Base-by-base conservation (phyloP, 1,284 basidiomycete genomes). In the Inonotus hispidus region DNA sequence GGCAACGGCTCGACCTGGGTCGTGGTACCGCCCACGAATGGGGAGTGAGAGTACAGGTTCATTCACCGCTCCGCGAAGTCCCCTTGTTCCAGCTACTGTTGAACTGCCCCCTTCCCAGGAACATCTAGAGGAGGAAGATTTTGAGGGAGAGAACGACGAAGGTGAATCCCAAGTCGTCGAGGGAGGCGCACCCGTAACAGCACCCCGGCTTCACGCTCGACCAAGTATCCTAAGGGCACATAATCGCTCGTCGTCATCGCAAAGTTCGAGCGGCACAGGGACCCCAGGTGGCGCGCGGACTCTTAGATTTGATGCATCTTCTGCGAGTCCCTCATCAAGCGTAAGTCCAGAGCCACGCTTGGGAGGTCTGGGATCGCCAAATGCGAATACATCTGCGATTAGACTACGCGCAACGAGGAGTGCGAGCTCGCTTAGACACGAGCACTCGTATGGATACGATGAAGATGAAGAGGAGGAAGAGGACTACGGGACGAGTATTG, bases 71-170 rank as follows among this genome's bases (percentile, higher is more conserved):
- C 27, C 53, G 19, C 61, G 61, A 29, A 62, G 61, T 39, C 61
- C 61, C 27, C 50, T 62, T 14, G 57, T 56, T 19, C 58, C 61
- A 25, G 32, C 38, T 32, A 45, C 58, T 32, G 58, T 58, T 29
- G 59, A 63, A 47, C 59, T 63, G 53, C 62, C 60, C 37, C 62
- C 60, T 52, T 63, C 62, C 7, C 53, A 49, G 14, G 62, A 63
- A 21, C 39, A 35, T 6, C 6, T 58, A 1, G n/a, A 32, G 3
- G 57, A 59, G 3, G 57, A 59, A 37, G 54, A 46, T 2, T 47
- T 57, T 45, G 47, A 53, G 29, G 19, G 49, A 7, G 60, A 61
- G 38, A 35, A n/a, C 14, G 60, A 45, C 5, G 16, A 14, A 19
- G 46, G 29, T 13, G 39, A 32, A 4, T 8, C 16, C 41, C 10